A percentile compares a stretch with the other conserved stretches of the same genome.
Conservation (phyloP, 2,329 filamentous ascomycete species). For the Pyricularia pennisetigena region DNA sequence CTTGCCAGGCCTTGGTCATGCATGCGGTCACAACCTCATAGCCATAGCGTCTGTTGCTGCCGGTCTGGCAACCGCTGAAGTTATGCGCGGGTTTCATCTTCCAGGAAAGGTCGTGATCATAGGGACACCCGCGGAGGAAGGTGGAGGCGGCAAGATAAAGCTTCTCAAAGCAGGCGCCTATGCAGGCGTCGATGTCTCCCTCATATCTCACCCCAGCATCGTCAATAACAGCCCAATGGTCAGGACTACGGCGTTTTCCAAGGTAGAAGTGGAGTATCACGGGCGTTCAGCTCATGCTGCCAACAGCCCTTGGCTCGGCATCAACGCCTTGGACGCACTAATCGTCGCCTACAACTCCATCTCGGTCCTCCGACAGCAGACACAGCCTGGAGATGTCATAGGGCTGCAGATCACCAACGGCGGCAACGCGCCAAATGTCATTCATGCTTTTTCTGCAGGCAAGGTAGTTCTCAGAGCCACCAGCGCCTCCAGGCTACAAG, state of each 20-base stretch:
- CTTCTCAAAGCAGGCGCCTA: conserved; percentile 34
- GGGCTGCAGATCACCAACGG: conserved; percentile 43
- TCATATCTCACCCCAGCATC: conserved; percentile 33
- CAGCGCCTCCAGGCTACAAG: conserved; percentile 27
- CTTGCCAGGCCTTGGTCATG: conserved; percentile 38
- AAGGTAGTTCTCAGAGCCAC: conserved; percentile 33
- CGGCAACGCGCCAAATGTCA: conserved; percentile 44
- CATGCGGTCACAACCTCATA: conserved; percentile 46
- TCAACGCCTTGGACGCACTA: conserved; percentile 49
- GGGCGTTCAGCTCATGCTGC: conserved; percentile 47
- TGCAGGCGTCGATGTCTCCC: conserved; percentile 23
- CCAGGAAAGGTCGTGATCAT: conserved; percentile 34
- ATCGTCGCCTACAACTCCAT: conserved; percentile 38
- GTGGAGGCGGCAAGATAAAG: conserved; percentile 36
- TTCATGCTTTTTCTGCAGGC: conserved; percentile 37
- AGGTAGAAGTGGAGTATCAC: conserved; percentile 39
- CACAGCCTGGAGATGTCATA: conserved; percentile 38
- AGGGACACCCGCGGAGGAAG: conserved; percentile 45
- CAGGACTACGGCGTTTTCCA: conserved; percentile 39
- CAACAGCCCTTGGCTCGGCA: conserved; percentile 51
- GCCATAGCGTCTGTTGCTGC: conserved; percentile 36
- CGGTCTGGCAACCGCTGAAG: conserved; percentile 33
- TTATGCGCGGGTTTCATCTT: conserved; percentile 29
- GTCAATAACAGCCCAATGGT: conserved; percentile 34
- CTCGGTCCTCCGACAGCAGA: conserved; percentile 44